These are phyloP conservation scores for Aspergillus nanangensis DNA, from an alignment of 495 filamentous ascomycete genomes.

Conservation along the genomic window DNA sequence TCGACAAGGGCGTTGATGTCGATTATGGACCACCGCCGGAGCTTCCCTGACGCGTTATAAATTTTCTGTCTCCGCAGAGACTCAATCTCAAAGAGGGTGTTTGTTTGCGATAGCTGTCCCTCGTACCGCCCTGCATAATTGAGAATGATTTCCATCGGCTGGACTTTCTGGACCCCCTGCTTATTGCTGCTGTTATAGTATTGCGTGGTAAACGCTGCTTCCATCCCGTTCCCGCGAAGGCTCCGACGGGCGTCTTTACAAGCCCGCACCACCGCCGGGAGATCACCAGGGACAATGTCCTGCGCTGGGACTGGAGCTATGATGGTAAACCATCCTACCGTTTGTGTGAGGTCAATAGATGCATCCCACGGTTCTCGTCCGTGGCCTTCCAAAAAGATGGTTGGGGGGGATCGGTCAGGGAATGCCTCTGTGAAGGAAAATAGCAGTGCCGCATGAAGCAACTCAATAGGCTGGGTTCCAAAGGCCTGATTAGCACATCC, in stretches of 20 bases:
- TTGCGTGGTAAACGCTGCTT: too few species aligned
- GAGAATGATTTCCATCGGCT: too few species aligned
- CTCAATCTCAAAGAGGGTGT: too few species aligned
- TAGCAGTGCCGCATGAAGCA: slow-evolving; percentile 35
- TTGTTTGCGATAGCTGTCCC: too few species aligned
- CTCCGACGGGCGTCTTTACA: slow-evolving; percentile 18
- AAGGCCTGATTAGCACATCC: slow-evolving; percentile 25
- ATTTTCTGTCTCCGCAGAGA: too few species aligned
- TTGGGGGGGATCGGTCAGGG: slow-evolving; percentile 40
- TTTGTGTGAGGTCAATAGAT: slow-evolving; percentile 37
- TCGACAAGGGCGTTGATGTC: too few species aligned
- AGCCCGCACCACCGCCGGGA: background rate
- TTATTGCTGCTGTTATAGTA: too few species aligned
- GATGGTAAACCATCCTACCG: slow-evolving; percentile 50
- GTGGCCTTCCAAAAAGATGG: slow-evolving; percentile 42
- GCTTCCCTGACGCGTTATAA: too few species aligned
- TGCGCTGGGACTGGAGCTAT: slow-evolving; percentile 17
- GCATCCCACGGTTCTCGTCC: slow-evolving; percentile 38
- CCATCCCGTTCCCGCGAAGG: too few species aligned
- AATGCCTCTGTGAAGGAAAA: slow-evolving; percentile 31
- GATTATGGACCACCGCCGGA: too few species aligned
- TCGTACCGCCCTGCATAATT: too few species aligned
- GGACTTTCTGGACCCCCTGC: too few species aligned
- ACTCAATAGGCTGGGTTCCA: slow-evolving; percentile 33
- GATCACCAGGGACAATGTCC: background rate